Base-by-base conservation (phyloP, 108 stramenopile species). In the Cyclostephanos tholiformis region DNA sequence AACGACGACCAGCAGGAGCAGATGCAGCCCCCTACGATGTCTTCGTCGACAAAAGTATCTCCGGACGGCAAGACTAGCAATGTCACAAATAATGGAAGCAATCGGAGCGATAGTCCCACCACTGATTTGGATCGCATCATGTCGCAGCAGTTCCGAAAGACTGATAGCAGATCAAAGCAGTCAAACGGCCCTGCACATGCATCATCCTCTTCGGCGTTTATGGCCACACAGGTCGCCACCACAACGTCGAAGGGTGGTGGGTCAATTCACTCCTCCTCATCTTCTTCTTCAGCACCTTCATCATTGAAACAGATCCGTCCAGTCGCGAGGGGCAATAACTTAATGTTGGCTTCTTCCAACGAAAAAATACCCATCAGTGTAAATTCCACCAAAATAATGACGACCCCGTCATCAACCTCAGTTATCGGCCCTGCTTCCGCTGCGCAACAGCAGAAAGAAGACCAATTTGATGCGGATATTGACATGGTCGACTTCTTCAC, bases 381-480 rank as follows among this genome's bases (percentile, higher is more conserved):
- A 10, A 65, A 39, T 50, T 43, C 55, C 29, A 59, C 27, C 52
- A 53, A 17, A 32, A 57, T 23, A 50, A 30, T 55, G 26, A 27
- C 25, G 23, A 27, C 25, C 32, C 13, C 69, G 35, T 17, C 44
- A 2, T 17, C 16, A 14, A 1, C 44, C 44, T 46, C 44, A 13
- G 44, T 14, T 14, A 14, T 38, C 71, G 23, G 8, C 65, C 25
- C 9, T 17, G 0, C 44, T 11, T 30, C 26, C 59, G 14, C 14
- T n/a, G n/a, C 46, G 13, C 44, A 43, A 13, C 71, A 71, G 49
- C 65, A 63, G 20, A 71, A 79, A 26, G 59, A 60, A 0, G 78
- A 79, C 63, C 71, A 79, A 72, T 79, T 79, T 36, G 78, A 79
- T 66, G 78, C 78, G 4, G 78, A 79, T 39, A 79, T 79, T 60